Conservation (phyloP, 2,329 filamentous ascomycete genomes). For the Trichoderma citrinoviride region DNA sequence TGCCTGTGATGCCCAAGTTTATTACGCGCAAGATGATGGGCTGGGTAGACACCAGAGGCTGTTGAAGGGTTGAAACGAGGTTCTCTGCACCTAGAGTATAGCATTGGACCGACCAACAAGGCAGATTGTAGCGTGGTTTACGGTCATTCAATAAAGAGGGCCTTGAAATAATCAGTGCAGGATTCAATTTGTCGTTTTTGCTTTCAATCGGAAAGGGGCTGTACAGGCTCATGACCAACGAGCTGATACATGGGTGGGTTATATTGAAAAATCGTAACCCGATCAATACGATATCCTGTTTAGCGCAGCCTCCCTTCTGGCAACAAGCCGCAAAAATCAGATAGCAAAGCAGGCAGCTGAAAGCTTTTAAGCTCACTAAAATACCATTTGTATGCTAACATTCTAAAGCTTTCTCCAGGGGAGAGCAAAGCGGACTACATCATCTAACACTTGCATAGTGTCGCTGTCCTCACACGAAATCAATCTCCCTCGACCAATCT, state of each 20-base stretch:
- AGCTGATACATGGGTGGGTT: background rate
- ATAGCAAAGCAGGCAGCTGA: background rate
- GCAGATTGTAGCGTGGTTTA: no score
- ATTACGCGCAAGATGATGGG: background rate
- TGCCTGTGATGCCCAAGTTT: rapidly evolving
- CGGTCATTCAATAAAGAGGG: no score
- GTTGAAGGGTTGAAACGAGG: no score
- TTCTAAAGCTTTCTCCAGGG: no score
- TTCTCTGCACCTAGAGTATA: no score
- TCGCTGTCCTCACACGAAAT: no score
- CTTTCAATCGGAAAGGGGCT: background rate
- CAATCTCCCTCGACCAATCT: no score
- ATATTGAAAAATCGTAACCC: background rate
- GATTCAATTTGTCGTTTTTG: background rate
- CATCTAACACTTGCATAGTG: no score
- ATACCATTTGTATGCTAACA: no score
- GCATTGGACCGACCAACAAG: no score
- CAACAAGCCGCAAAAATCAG: background rate
- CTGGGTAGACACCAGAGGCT: background rate
- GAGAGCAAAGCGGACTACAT: no score
- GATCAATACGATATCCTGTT: background rate
- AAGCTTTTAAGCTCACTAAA: background rate
- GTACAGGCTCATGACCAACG: background rate
- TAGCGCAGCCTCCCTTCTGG: background rate
- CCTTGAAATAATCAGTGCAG: no score